Percentiles rank a stretch among this genome's conserved stretches.
These are phyloP conservation scores for Pythium brachiatum DNA, from an alignment of 352 stramenopile species.

Conservation along the genomic window DNA sequence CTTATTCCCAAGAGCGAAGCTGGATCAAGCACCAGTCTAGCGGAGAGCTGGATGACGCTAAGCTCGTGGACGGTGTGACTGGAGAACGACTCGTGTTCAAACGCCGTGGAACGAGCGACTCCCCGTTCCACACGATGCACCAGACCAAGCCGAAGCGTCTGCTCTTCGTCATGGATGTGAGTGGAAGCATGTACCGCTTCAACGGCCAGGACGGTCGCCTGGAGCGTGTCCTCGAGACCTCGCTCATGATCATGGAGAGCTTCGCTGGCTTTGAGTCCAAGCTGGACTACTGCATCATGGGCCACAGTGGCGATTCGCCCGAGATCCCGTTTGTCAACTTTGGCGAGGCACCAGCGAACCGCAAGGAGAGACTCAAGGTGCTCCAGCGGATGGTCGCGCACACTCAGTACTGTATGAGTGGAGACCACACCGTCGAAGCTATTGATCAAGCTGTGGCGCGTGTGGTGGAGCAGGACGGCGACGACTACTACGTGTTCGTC, in stretches of 20 bases:
- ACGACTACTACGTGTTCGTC: slow-evolving; percentile 91
- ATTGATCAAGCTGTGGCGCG: slow-evolving; percentile 79
- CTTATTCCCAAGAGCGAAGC: slow-evolving; percentile 77
- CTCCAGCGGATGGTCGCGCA: slow-evolving; percentile 94
- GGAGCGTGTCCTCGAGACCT: slow-evolving; percentile 91
- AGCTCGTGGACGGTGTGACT: slow-evolving; percentile 91
- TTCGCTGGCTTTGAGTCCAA: slow-evolving; percentile 88
- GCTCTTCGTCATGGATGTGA: slow-evolving; percentile 93
- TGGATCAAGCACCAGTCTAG: slow-evolving; percentile 93
- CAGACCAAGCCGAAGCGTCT: slow-evolving; percentile 76
- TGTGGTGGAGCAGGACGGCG: slow-evolving; percentile 55
- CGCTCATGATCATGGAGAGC: slow-evolving; percentile 96
- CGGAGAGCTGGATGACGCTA: slow-evolving; percentile 95
- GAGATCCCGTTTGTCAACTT: slow-evolving; percentile 92
- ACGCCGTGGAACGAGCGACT: slow-evolving; percentile 66
- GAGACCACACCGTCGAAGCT: slow-evolving; percentile 94
- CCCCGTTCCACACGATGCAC: slow-evolving; percentile 31
- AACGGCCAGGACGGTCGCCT: slow-evolving; percentile 93
- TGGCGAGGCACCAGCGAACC: slow-evolving; percentile 70
- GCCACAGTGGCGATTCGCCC: slow-evolving; percentile 88
- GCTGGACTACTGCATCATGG: slow-evolving; percentile 92
- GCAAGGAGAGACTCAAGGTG: slow-evolving; percentile 89
- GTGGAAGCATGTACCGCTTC: slow-evolving; percentile 92
- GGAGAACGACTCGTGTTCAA: slow-evolving; percentile 94
- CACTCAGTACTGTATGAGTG: slow-evolving; percentile 92